These are phyloP conservation scores for Eucalyptus coolabah DNA, from an alignment of 345 rosid genomes.

Conservation along the genomic window DNA sequence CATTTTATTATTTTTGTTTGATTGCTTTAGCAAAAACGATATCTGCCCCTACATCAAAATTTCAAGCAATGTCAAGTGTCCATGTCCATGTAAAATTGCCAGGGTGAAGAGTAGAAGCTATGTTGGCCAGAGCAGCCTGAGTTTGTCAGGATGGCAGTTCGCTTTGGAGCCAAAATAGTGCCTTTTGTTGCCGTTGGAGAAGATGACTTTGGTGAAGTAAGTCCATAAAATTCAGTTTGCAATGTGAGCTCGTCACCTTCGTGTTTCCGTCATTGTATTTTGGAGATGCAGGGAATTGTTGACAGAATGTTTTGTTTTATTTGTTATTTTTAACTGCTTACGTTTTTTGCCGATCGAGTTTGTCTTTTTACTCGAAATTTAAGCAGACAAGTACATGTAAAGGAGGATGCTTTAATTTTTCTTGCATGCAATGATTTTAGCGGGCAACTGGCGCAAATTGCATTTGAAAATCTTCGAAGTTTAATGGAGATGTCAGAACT, in stretches of 20 bases:
- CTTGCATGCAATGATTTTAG: background rate
- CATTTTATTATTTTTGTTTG: no score
- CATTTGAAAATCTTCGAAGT: background rate
- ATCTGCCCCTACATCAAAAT: background rate
- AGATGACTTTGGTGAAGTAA: conserved; percentile 58
- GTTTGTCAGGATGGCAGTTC: conserved; percentile 77
- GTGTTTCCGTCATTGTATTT: background rate
- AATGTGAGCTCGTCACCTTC: background rate
- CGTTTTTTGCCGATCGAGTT: background rate
- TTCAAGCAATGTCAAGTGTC: background rate
- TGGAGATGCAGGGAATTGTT: no score
- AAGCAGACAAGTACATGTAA: background rate
- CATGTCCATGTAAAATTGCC: background rate
- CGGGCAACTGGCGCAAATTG: background rate
- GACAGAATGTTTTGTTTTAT: background rate
- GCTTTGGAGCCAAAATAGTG: conserved; percentile 72
- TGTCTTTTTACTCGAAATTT: background rate
- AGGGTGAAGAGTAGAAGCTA: conserved; percentile 78
- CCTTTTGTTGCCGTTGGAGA: conserved; percentile 76
- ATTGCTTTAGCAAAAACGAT: background rate
- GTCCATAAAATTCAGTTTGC: background rate
- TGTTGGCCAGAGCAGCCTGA: conserved; percentile 74
- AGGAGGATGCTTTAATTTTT: background rate
- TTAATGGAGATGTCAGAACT: background rate
- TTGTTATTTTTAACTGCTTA: background rate